A percentile compares a stretch with the other conserved stretches of the same genome.
phyloP scores from a whole-genome alignment of 1,284 basidiomycete species.

The Leccinum angustisporum region DNA sequence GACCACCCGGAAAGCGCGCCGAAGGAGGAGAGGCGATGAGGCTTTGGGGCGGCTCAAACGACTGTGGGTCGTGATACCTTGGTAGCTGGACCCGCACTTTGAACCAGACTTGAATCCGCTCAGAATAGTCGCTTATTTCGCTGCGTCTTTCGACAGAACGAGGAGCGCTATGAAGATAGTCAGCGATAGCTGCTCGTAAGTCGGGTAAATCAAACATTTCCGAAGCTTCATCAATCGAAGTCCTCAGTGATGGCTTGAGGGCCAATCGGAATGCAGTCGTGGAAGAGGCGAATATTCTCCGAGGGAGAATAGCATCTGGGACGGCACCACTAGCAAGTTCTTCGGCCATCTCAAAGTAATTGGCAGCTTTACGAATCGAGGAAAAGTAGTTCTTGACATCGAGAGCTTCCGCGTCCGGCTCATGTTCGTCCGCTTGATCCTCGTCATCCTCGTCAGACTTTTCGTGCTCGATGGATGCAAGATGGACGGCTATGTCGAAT shows the following conservation, averaged over 20 bases:
- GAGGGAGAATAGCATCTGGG: background rate
- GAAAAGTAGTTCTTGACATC: background rate
- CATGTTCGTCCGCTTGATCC: no score
- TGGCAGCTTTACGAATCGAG: background rate
- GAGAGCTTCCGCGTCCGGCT: no score
- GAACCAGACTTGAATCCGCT: no score
- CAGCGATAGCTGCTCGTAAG: background rate
- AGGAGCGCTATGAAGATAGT: background rate
- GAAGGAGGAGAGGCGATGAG: background rate
- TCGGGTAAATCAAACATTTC: background rate
- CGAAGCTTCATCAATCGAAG: background rate
- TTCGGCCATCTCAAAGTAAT: background rate
- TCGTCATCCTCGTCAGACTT: no score
- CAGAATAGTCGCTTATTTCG: background rate
- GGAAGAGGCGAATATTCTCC: background rate
- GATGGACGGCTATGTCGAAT: no score
- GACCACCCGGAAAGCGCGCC: background rate
- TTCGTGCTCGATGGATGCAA: no score
- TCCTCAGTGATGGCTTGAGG: background rate
- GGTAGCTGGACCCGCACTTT: background rate
- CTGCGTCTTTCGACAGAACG: no score
- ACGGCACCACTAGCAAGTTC: background rate
- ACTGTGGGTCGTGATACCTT: background rate
- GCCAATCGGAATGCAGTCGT: background rate
- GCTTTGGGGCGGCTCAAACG: background rate